Evolutionary conservation across 495 filamentous ascomycete genomes (phyloP).

Genomic region (Staphylotrichum tortipilum): DNA sequence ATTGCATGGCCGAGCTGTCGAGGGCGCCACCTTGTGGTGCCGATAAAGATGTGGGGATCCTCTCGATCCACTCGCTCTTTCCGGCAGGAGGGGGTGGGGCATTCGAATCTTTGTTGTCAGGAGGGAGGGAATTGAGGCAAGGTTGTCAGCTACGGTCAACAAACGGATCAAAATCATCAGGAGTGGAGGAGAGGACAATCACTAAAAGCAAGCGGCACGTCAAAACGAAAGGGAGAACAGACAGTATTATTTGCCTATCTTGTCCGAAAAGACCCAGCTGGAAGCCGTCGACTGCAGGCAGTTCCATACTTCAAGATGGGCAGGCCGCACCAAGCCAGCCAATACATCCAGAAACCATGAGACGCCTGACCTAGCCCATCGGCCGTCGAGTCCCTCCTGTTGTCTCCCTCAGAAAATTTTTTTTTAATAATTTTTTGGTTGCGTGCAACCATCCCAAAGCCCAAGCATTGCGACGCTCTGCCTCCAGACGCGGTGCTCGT

Average conservation of each 20-base stretch:
- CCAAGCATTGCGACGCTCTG: background rate
- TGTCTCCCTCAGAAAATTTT: slow-evolving; percentile 1
- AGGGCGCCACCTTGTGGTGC: no score
- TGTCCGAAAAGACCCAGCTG: background rate
- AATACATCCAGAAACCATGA: background rate
- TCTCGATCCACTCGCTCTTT: no score
- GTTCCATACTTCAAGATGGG: no score
- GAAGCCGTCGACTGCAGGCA: background rate
- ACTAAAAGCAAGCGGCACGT: background rate
- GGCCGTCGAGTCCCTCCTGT: background rate
- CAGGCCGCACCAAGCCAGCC: background rate
- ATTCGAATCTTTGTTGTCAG: no score
- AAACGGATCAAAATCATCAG: no score
- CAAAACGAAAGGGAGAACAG: background rate
- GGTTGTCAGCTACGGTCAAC: no score
- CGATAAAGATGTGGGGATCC: no score
- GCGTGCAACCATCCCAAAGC: background rate
- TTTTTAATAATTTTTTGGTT: background rate
- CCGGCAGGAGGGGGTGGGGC: no score
- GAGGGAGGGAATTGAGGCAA: no score
- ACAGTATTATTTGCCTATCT: slow-evolving; percentile 1
- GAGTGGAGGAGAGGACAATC: no score
- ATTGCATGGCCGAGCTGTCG: no score
- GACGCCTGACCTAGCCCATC: background rate
- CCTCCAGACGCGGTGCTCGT: background rate